Conservation (phyloP, 2,329 filamentous ascomycete genomes). For the Monilinia laxa region DNA sequence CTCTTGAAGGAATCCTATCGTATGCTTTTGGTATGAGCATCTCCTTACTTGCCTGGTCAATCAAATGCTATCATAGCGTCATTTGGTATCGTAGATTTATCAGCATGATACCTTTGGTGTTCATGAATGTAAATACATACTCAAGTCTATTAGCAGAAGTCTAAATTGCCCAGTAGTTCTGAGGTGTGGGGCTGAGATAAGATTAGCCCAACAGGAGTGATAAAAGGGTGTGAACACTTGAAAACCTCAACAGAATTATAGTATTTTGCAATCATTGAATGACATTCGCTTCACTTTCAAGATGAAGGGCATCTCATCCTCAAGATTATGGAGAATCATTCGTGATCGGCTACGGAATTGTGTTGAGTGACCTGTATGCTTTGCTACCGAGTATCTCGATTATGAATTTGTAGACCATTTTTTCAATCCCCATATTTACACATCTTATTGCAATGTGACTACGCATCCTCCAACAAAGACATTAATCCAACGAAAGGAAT, state of each 20-base stretch:
- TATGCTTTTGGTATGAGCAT: neutral
- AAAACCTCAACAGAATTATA: neutral
- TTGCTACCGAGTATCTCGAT: neutral
- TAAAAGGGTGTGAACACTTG: conserved; percentile 14
- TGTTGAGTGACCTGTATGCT: neutral
- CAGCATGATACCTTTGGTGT: neutral
- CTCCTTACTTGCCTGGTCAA: neutral
- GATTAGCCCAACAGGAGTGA: conserved; percentile 15
- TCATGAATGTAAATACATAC: neutral
- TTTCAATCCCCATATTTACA: neutral
- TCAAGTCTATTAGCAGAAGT: neutral
- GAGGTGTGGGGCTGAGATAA: conserved; percentile 21
- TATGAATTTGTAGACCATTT: neutral
- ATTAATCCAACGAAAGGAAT: neutral
- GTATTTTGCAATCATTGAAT: neutral
- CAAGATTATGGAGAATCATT: neutral
- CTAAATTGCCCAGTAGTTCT: neutral
- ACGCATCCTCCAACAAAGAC: neutral
- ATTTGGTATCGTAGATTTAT: neutral
- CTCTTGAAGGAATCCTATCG: neutral
- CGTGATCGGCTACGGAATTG: neutral
- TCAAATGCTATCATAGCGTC: neutral
- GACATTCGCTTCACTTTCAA: neutral
- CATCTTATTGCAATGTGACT: neutral
- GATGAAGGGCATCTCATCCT: neutral